These are phyloP conservation scores for Grammothele lineata DNA, from an alignment of 768 basidiomycete genomes.

Conservation along the genomic window DNA sequence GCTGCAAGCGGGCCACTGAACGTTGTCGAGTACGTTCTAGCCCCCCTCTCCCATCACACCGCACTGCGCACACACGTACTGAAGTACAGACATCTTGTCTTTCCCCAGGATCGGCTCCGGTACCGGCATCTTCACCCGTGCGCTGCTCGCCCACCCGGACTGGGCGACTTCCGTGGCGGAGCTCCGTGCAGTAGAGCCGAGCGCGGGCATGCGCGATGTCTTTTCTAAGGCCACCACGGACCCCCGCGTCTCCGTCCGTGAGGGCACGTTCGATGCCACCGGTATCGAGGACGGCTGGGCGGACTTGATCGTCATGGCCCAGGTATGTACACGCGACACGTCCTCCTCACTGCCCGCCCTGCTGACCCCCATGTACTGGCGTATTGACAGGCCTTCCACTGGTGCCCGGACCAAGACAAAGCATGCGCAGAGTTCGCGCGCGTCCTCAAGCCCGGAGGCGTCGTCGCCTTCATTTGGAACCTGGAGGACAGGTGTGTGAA, in stretches of 20 bases:
- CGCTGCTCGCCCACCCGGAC: slow-evolving; percentile 61
- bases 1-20: slow-evolving; percentile 41
- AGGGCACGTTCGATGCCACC: slow-evolving; percentile 70
- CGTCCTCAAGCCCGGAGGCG: slow-evolving; percentile 72
- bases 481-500: slow-evolving; percentile 69
- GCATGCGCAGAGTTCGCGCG: slow-evolving; percentile 76
- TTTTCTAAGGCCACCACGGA: slow-evolving; percentile 58
- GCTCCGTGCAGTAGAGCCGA: slow-evolving; percentile 78
- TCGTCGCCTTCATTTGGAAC: slow-evolving; percentile 83
- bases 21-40: slow-evolving; percentile 59
- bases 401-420: slow-evolving; percentile 76
- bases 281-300: slow-evolving; percentile 65
- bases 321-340: slow-evolving; percentile 43
- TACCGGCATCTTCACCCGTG: slow-evolving; percentile 86
- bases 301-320: slow-evolving; percentile 74
- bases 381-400: slow-evolving; percentile 76
- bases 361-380: too few relatives aligned
- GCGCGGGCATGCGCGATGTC: slow-evolving; percentile 75
- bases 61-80: too few relatives aligned
- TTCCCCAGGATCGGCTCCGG: slow-evolving; percentile 79
- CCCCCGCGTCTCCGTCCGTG: slow-evolving; percentile 44
- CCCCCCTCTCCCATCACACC: background rate
- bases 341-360: background rate
- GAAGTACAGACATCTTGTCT: too few relatives aligned
- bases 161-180: slow-evolving; percentile 47